Evolutionary conservation across 805 yeast genomes (phyloP).

Genomic region (Monosporozyma aquatica): DNA sequence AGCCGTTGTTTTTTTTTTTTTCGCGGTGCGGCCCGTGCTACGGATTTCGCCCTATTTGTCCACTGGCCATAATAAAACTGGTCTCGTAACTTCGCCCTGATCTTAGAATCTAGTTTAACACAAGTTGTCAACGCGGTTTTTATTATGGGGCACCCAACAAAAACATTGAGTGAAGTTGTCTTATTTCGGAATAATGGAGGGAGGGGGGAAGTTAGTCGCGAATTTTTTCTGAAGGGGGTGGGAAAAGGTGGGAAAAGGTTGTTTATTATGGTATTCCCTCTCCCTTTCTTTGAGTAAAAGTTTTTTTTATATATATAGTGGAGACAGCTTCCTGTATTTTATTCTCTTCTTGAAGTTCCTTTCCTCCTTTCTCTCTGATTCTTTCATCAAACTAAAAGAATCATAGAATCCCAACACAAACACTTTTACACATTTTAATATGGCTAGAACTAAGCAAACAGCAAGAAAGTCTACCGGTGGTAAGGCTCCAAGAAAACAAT

Average conservation of each 20-base stretch:
- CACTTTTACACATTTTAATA: conserved; percentile 20
- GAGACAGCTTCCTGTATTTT: too few relatives aligned
- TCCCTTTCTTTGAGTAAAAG: neutral
- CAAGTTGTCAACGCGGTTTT: neutral
- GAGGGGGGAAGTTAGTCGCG: neutral
- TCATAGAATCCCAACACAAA: too few relatives aligned
- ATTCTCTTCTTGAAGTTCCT: too few relatives aligned
- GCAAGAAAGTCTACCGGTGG: conserved; percentile 95
- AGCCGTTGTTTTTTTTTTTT: neutral
- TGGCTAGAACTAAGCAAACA: conserved; percentile 93
- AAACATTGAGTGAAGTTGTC: too few relatives aligned
- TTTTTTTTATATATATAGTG: neutral
- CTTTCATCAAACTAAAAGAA: neutral
- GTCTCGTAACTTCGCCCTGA: neutral
- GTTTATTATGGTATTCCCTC: neutral
- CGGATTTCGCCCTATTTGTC: neutral
- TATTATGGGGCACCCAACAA: too few relatives aligned
- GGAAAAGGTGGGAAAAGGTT: neutral
- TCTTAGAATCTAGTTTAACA: neutral
- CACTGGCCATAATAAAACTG: neutral
- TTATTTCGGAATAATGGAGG: too few relatives aligned
- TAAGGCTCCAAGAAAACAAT: conserved; percentile 91
- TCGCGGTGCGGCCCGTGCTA: neutral
- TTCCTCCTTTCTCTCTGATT: neutral
- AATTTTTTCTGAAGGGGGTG: too few relatives aligned